Percentiles rank a stretch among this genome's conserved stretches.
These are phyloP conservation scores for Blastobotrys apis DNA, from an alignment of 1,139 yeast species.

Conservation along the genomic window DNA sequence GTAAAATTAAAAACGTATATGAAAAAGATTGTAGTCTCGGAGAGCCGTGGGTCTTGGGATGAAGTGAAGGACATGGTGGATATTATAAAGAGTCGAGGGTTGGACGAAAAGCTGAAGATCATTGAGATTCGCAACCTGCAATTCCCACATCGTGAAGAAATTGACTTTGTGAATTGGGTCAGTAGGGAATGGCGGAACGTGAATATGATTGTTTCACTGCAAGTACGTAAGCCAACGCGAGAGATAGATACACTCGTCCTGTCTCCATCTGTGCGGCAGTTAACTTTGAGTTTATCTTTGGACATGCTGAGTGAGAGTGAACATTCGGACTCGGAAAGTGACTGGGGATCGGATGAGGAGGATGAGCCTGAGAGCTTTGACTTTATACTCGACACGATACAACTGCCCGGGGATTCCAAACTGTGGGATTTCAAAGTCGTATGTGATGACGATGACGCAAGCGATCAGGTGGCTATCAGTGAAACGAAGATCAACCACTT, in stretches of 20 bases:
- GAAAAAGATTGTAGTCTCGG: neutral
- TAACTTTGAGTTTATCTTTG: neutral
- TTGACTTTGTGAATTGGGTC: constrained; percentile 5
- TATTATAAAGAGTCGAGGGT: neutral
- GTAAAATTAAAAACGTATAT: neutral
- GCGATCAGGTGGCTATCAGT: too few relatives aligned
- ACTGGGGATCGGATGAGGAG: neutral
- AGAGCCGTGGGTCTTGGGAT: neutral
- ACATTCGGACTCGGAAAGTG: neutral
- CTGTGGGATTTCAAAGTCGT: neutral
- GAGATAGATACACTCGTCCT: too few relatives aligned
- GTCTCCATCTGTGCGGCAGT: too few relatives aligned
- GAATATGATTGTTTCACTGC: too few relatives aligned
- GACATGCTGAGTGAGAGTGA: constrained; percentile 3
- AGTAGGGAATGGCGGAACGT: too few relatives aligned
- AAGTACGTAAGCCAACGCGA: too few relatives aligned
- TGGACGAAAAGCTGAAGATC: neutral
- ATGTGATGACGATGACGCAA: neutral
- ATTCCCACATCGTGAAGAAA: neutral
- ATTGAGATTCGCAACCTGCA: constrained; percentile 1
- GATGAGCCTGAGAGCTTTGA: constrained; percentile 4
- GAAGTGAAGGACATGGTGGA: constrained; percentile 1
- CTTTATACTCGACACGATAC: neutral
- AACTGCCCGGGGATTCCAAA: neutral
- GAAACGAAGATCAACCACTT: too few relatives aligned